These are phyloP conservation scores for Stygiomarasmius scandens DNA, from an alignment of 1,284 basidiomycete species.

Conservation along the genomic window DNA sequence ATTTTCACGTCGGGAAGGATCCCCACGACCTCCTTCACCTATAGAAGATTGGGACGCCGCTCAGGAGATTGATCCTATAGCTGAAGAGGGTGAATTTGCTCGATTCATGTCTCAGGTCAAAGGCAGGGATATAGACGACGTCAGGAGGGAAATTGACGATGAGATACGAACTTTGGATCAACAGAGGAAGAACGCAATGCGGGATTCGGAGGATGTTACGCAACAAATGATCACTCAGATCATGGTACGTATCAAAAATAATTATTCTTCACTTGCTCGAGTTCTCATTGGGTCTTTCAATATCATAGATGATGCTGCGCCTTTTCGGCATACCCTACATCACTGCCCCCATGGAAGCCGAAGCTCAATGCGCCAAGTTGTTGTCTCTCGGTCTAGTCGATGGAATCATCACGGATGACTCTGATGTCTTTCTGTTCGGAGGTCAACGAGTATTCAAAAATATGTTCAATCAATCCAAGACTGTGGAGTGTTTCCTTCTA, in stretches of 20 bases:
- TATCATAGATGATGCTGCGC: conserved; percentile 67
- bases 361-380: conserved; percentile 97
- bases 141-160: conserved; percentile 87
- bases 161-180: conserved; percentile 85
- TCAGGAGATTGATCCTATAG: conserved; percentile 78
- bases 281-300: conserved; percentile 7
- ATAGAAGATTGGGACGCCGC: conserved; percentile 68
- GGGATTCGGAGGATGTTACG: conserved; percentile 94
- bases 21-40: conserved; percentile 44
- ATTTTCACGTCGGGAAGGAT: conserved; percentile 45
- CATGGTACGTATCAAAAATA: conserved; percentile 59
- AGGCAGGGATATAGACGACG: conserved; percentile 78
- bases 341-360: conserved; percentile 98
- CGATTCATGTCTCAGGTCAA: conserved; percentile 90
- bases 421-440: conserved; percentile 98
- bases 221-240: conserved; percentile 96
- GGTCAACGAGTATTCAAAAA: conserved; percentile 95
- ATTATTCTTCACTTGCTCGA: neutral
- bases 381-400: conserved; percentile 87
- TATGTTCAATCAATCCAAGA: conserved; percentile 99
- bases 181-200: conserved; percentile 86
- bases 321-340: conserved; percentile 98
- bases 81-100: conserved; percentile 90
- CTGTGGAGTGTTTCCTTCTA: conserved; percentile 92
- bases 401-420: conserved; percentile 98